Base-by-base conservation (phyloP, 805 yeast species). In the Candida hungchunana region DNA sequence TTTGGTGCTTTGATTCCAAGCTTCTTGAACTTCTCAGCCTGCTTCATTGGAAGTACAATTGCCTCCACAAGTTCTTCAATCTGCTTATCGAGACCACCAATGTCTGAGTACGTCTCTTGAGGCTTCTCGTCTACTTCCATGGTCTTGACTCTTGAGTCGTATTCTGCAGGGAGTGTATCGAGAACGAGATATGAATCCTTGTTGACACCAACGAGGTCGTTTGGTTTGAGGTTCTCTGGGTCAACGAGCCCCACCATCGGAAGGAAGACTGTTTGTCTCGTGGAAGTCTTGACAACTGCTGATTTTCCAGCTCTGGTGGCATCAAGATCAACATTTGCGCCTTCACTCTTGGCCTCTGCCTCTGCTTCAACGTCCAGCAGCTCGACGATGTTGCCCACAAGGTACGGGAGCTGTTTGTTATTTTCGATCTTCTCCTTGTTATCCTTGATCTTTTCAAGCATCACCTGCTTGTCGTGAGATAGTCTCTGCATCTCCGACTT, bases 41-140 rank as follows among this genome's bases (percentile, higher is more conserved):
- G 96, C 62, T 89, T 90, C 95, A 93, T 88, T 22, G 99, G 99
- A 43, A 93, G 71, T 18, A 93, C 99, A 32, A 93, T 96, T 1
- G 97, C 99, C 67, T 93, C 99, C 37, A 90, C 96, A 43, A 93
- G 72, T 62, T 93, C 99, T 66, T 93, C 97, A 51, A 93, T 93
- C 63, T 93, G 99, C 64, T 93, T 93, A 63, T 90, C 97, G 51
- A 93, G 71, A 9, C 99, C 99, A 57, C 99, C 99, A 50, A 93
- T 94, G 60, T 93, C 98, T 1, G 94, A 80, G 58, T 93, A 93
- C 9, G 96, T 87, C 61, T 93, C 98, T 2, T 95, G 83, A 41
- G 99, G 99, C 58, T 90, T 89, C 65, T 93, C 98, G 59, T 93
- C 99, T 34, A 93, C 98, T 62, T 93, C 98, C 99, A 93, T 86